Conservation (phyloP, 148 eudicot genomes). For the Vaccinium vitisidaea region DNA sequence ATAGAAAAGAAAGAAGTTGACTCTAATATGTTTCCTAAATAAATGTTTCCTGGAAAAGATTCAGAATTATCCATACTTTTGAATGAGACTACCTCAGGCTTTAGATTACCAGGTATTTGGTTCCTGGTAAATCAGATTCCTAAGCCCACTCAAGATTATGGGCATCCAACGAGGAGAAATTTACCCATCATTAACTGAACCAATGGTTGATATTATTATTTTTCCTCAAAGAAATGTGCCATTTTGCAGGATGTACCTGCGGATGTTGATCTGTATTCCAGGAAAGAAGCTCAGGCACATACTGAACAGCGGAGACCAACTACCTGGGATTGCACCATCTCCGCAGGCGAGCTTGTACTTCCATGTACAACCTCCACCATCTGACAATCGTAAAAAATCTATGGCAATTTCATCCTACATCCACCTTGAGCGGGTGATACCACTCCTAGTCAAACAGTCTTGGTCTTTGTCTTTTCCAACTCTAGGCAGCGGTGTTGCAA, state of each 20-base stretch:
- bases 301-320: slow-evolving; percentile 56
- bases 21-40: neutral
- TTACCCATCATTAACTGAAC: neutral
- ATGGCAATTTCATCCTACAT: slow-evolving; percentile 63
- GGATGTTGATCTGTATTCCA: slow-evolving; percentile 89
- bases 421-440: slow-evolving; percentile 59
- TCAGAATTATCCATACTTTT: neutral
- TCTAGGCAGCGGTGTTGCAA: slow-evolving; percentile 33
- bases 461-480: slow-evolving; percentile 84
- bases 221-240: slow-evolving; percentile 12
- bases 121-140: neutral
- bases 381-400: slow-evolving; percentile 51
- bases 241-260: slow-evolving; percentile 72
- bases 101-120: neutral
- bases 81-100: neutral
- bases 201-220: neutral
- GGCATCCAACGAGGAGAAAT: neutral
- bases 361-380: slow-evolving; percentile 57
- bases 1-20: neutral
- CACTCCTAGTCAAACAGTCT: slow-evolving; percentile 81
- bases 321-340: slow-evolving; percentile 69
- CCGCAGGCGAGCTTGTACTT: slow-evolving; percentile 56
- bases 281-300: slow-evolving; percentile 83
- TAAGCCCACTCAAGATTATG: neutral
- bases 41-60: neutral